Percentiles rank a stretch among this genome's conserved stretches.
Evolutionary conservation across 208 protist species (phyloP).

Genomic region (Acanthamoeba royreba): DNA sequence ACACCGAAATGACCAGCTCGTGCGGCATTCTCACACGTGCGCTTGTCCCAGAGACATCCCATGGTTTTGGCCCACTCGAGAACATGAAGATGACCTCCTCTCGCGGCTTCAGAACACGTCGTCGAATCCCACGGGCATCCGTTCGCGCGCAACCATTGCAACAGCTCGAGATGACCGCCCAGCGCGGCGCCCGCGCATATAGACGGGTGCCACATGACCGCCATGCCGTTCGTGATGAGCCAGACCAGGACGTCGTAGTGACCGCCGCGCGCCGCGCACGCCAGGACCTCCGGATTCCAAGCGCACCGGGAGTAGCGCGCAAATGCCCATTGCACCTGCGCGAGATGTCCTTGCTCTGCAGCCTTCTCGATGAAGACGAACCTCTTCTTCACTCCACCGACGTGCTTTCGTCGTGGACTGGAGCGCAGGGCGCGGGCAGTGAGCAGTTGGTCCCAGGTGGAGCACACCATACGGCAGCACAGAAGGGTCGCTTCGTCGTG

Average conservation of each 20-base stretch:
- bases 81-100: not conserved
- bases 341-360: not conserved
- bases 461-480: not conserved
- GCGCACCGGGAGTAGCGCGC: not conserved
- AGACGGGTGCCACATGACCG: not conserved
- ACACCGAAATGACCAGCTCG: not conserved
- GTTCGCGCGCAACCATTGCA: not conserved
- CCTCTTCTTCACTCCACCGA: not conserved
- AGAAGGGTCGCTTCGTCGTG: not conserved
- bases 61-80: not conserved
- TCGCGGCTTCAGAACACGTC: not conserved
- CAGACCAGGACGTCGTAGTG: not conserved
- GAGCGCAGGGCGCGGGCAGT: not conserved
- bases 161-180: not conserved
- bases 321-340: not conserved
- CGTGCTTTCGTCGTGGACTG: not conserved
- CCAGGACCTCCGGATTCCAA: not conserved
- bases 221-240: not conserved
- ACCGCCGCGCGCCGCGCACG: not conserved
- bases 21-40: not conserved
- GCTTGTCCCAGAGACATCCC: not conserved
- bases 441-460: not conserved
- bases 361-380: not conserved
- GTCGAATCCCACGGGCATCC: not conserved
- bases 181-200: not conserved